phyloP scores from a whole-genome alignment of 2,329 filamentous ascomycete genomes.

The Ceratocystis huliohia region DNA sequence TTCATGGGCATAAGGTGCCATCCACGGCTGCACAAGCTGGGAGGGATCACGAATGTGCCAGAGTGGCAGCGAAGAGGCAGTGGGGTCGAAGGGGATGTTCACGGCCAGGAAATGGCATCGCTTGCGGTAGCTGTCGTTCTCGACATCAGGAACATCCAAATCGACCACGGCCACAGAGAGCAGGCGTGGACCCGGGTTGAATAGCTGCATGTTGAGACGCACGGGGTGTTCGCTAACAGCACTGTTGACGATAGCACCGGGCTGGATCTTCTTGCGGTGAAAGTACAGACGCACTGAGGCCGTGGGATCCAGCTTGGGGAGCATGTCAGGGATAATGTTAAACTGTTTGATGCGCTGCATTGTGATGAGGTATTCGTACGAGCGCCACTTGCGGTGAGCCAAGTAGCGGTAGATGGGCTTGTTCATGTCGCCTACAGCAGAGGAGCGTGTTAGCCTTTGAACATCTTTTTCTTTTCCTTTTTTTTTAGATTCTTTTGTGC shows the following conservation, averaged over 20 bases:
- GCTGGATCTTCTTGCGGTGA: slow-evolving; percentile 52
- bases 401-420: slow-evolving; percentile 92
- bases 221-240: slow-evolving; percentile 59
- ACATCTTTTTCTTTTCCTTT: slow-evolving; percentile 21
- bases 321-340: slow-evolving; percentile 74
- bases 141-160: slow-evolving; percentile 72
- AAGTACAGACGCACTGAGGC: slow-evolving; percentile 77
- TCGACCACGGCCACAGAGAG: slow-evolving; percentile 79
- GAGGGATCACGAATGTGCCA: slow-evolving; percentile 44
- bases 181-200: slow-evolving; percentile 67
- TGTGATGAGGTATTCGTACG: slow-evolving; percentile 66
- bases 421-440: slow-evolving; percentile 66
- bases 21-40: slow-evolving; percentile 67
- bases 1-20: slow-evolving; percentile 77
- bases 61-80: slow-evolving; percentile 51
- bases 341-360: slow-evolving; percentile 79
- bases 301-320: slow-evolving; percentile 64
- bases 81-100: slow-evolving; percentile 43
- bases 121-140: slow-evolving; percentile 61
- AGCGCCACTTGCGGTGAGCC: slow-evolving; percentile 75
- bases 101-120: slow-evolving; percentile 79
- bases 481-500: no score
- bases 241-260: slow-evolving; percentile 69
- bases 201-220: slow-evolving; percentile 70
- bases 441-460: slow-evolving; percentile 8